These are phyloP conservation scores for Taiwanofungus camphoratus DNA, from an alignment of 1,284 basidiomycete species.

Conservation along the genomic window DNA sequence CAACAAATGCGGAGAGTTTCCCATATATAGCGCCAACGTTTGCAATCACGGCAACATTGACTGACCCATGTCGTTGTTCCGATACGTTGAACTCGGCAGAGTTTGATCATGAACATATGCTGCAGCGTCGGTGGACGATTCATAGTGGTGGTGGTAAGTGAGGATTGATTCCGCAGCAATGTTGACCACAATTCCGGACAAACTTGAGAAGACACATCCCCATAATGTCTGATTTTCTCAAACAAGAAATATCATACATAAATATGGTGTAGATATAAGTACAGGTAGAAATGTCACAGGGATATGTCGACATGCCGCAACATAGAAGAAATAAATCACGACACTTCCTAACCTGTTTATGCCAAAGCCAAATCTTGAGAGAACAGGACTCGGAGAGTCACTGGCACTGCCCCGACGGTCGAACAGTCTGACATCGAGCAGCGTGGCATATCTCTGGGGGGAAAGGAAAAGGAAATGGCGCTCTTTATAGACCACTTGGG, in stretches of 20 bases:
- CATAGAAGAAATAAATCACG: conserved; percentile 28
- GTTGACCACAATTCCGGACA: too few relatives aligned
- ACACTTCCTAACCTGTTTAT: conserved; percentile 38
- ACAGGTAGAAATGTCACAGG: conserved; percentile 28
- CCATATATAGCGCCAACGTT: too few relatives aligned
- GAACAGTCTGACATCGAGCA: conserved; percentile 32
- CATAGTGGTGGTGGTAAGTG: too few relatives aligned
- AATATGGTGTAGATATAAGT: not conserved
- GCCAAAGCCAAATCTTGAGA: conserved; percentile 30
- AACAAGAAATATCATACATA: not conserved
- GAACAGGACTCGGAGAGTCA: conserved; percentile 33
- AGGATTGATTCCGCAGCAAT: too few relatives aligned
- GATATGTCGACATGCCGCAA: conserved; percentile 36
- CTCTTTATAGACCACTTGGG: conserved; percentile 18
- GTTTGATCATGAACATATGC: too few relatives aligned
- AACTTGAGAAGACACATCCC: too few relatives aligned
- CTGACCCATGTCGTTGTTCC: too few relatives aligned
- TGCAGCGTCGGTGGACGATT: too few relatives aligned
- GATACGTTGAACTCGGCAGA: too few relatives aligned
- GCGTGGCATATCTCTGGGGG: conserved; percentile 35
- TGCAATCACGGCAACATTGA: too few relatives aligned
- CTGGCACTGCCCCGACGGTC: conserved; percentile 39
- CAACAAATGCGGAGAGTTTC: too few relatives aligned
- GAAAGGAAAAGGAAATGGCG: conserved; percentile 8
- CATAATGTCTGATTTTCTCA: not conserved